Evolutionary conservation across 352 stramenopile genomes (phyloP), one percentile per base, ranked within the genome.

Genomic region (Phytopythium cucurbitacearum): DNA sequence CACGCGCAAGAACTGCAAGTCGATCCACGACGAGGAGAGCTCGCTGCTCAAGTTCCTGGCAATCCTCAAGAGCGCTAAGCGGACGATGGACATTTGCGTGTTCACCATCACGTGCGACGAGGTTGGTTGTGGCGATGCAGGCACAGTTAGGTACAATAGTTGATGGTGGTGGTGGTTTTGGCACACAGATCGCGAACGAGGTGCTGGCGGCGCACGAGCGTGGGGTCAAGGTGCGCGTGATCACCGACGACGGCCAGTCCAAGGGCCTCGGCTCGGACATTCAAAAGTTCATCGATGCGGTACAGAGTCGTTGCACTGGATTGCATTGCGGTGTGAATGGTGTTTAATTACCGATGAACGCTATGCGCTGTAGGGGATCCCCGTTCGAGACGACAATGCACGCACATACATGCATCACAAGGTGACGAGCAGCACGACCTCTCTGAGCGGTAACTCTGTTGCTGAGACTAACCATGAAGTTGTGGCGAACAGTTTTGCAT

Each of bases 21-120:
- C 65, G 46, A 79, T 80, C 56, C 78, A 89, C 64, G 69, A 85
- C 50, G 60, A 77, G 53, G 64, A 66, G 53, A 85, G 73, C 48
- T 83, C 69, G 46, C 68, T 89, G 28, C 53, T 87, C 57, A 80
- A 65, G 40, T 56, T 89, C 35, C 57, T 89, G 34, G 58, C 58
- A 21, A 77, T 69, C 53, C 65, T 89, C 38, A 63, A 72, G 13
- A 57, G 46, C 3, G 68, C 75, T 32, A 76, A 62, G 40, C 65
- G 57, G 36, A 78, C 67, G 4, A 79, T 87, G 66, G 78, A 89
- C 43, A 77, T 89, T 40, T 85, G 73, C 48, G 78, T 89, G 36
- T 89, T 89, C 52, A 89, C 75, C 12, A 87, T 89, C 62, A 89
- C 78, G 0, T 87, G 75, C 38, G 74, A 89, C 36, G 78, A 89